Conservation (phyloP, 1,284 basidiomycete genomes). For the Moesziomyces sp. region DNA sequence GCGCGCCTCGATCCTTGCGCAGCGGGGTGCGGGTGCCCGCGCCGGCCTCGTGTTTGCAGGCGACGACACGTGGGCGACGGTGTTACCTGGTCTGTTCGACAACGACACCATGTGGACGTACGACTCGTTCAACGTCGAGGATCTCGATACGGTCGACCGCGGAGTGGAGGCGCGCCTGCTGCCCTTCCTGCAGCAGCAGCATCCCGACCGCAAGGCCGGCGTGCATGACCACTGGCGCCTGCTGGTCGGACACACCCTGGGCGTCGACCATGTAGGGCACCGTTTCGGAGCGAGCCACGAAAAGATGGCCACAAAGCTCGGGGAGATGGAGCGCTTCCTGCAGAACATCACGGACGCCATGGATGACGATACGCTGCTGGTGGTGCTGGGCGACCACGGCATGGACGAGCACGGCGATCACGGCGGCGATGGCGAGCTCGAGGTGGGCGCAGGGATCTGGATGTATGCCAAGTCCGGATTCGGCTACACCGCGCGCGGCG, state of each 20-base stretch:
- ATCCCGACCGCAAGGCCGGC: constrained; percentile 15
- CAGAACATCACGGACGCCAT: constrained; percentile 42
- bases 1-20: constrained; percentile 57
- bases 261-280: constrained; percentile 96
- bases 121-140: constrained; percentile 98
- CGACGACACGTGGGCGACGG: constrained; percentile 93
- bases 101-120: constrained; percentile 80
- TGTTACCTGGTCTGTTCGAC: constrained; percentile 83
- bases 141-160: constrained; percentile 92
- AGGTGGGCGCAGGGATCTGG: constrained; percentile 89
- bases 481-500: constrained; percentile 6
- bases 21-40: not conserved
- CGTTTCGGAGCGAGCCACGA: constrained; percentile 89
- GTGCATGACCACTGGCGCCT: constrained; percentile 75
- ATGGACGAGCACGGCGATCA: constrained; percentile 97
- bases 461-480: constrained; percentile 73
- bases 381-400: constrained; percentile 95
- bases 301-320: constrained; percentile 84
- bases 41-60: constrained; percentile 80
- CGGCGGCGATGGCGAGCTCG: constrained; percentile 87
- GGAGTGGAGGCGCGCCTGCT: constrained; percentile 87
- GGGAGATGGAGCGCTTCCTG: constrained; percentile 71
- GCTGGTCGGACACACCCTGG: constrained; percentile 92
- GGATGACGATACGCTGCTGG: constrained; percentile 73
- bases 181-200: constrained; percentile 75